Base-by-base conservation (phyloP, 805 yeast species). In the Metschnikowia kofuensis region DNA sequence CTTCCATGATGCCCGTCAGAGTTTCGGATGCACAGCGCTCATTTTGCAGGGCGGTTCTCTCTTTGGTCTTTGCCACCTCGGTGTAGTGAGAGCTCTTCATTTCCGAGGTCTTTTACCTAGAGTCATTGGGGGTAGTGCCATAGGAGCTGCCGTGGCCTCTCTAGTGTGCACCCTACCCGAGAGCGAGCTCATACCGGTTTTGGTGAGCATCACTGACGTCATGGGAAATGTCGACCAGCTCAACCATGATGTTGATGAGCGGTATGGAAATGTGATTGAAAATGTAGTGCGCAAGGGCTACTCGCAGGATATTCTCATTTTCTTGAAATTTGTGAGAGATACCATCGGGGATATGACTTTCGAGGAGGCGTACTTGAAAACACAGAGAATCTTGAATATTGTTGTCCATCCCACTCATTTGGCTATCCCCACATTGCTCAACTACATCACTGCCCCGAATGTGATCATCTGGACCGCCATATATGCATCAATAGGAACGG, bases 11-110 rank as follows among this genome's bases (percentile, higher is more conserved):
- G 89, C 88, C 14, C 79, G 88, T 58, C 90, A 89, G 63, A 84
- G 96, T 0, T 80, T 87, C 64, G 99, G 99, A 0, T 80, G 89
- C 42, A 89, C 98, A 0, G 97, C 97, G 0, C 72, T 94, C 48
- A 80, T 92, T 35, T 71, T 94, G 27, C 97, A 94, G 67, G 99
- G 99, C 29, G 98, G 99, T 2, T 87, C 97, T 0, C 69, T 94
- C 21, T 94, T 92, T 69, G 98, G 99, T 0, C 70, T 94, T 52
- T 91, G 96, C 59, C 99, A 94, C 65, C 63, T 94, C 34, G 99
- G 99, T 1, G 96, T 91, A 1, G 87, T 92, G 8, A 85, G 86
- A 53, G 92, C 94, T 0, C 72, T 94, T n/a, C 79, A 85, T 51
- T 77, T 78, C 54, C 83, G 85, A 53, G 85, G 87, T 1, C 68